These are phyloP conservation scores for Populus pruinosa DNA, from an alignment of 345 rosid species.

Conservation along the genomic window DNA sequence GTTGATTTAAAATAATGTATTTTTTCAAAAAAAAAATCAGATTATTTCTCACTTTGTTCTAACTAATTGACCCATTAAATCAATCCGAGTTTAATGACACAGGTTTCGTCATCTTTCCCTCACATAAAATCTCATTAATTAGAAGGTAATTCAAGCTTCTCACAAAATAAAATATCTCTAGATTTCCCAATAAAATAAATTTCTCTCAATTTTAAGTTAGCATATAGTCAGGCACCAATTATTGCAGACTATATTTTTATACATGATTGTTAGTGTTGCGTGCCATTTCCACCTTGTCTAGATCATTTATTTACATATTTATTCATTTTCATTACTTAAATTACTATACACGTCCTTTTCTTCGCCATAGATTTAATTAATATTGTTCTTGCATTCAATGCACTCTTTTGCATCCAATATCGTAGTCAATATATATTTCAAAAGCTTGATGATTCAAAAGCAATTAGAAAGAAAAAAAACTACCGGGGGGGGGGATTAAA, in stretches of 20 bases:
- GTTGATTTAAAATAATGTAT: too few species aligned
- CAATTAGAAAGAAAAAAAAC: too few species aligned
- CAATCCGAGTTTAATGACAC: too few species aligned
- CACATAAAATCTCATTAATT: too few species aligned
- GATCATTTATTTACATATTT: background rate
- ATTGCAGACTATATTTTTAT: background rate
- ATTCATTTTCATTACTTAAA: background rate
- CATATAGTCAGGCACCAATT: background rate
- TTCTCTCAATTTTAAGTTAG: background rate
- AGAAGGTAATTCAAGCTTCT: too few species aligned
- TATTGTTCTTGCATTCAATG: background rate
- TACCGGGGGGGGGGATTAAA: background rate
- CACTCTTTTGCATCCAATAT: background rate
- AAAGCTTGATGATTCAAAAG: background rate
- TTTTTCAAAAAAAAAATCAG: too few species aligned
- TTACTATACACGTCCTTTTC: background rate
- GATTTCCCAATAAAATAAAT: background rate
- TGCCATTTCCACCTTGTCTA: background rate
- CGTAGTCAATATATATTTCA: too few species aligned
- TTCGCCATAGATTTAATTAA: background rate
- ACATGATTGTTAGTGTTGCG: background rate
- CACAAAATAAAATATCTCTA: background rate
- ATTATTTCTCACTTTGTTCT: too few species aligned
- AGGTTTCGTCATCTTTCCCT: too few species aligned
- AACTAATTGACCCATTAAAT: too few species aligned